Evolutionary conservation across 2,329 filamentous ascomycete species (phyloP).

Genomic region (Curvularia sp.): DNA sequence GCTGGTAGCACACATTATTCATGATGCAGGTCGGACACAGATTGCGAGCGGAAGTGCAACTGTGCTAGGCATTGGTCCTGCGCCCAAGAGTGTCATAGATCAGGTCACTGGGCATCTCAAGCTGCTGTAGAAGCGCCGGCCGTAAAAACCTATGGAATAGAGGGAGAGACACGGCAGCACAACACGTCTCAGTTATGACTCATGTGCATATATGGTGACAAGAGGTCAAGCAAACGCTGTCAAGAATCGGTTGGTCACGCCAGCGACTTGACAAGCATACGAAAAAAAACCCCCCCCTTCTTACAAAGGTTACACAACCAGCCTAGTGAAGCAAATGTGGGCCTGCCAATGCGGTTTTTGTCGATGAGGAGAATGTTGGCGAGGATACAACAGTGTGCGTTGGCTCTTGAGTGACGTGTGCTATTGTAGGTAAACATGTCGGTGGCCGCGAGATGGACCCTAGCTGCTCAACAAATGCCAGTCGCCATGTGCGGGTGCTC

Average conservation of each 20-base stretch:
- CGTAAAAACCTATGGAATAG: not conserved
- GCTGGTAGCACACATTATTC: constrained; percentile 86
- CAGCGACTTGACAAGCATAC: not conserved
- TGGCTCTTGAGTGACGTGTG: constrained; percentile 4
- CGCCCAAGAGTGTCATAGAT: constrained; percentile 86
- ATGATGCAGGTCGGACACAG: constrained; percentile 96
- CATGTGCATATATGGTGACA: not conserved
- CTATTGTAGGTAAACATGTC: constrained; percentile 2
- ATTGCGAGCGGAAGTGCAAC: constrained; percentile 93
- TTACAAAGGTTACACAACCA: not conserved
- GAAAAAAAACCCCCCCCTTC: not conserved
- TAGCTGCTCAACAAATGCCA: constrained; percentile 17
- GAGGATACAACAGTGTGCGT: not conserved
- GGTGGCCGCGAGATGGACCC: constrained; percentile 3
- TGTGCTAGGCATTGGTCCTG: constrained; percentile 77
- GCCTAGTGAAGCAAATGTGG: not conserved
- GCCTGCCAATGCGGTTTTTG: not conserved
- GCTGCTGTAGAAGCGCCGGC: constrained; percentile 66
- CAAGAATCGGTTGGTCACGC: not conserved
- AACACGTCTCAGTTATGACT: constrained; percentile 12
- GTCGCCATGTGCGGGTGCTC: constrained; percentile 7
- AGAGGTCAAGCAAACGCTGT: not conserved
- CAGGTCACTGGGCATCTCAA: constrained; percentile 85
- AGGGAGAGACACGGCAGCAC: not conserved
- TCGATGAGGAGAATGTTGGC: not conserved